Evolutionary conservation across 345 rosid species (phyloP).

Genomic region (Nephelium lappaceum): DNA sequence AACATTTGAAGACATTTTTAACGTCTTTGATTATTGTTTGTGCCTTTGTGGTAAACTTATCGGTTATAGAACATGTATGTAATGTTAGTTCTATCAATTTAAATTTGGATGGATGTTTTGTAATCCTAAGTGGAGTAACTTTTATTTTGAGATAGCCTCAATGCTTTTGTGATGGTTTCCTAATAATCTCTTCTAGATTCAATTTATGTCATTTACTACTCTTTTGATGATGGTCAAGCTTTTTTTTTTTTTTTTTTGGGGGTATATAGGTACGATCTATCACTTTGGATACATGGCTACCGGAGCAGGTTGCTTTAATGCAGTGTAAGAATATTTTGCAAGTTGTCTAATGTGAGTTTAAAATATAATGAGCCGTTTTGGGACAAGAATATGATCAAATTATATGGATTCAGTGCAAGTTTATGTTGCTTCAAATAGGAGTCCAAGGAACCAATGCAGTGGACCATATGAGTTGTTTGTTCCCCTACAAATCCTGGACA

Average conservation of each 20-base stretch:
- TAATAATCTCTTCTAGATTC: no score
- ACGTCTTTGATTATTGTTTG: background rate
- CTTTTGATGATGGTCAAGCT: background rate
- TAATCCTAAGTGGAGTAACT: no score
- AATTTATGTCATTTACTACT: no score
- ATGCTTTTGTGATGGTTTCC: no score
- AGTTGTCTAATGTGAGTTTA: background rate
- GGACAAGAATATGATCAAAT: slow-evolving; percentile 7
- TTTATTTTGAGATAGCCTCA: no score
- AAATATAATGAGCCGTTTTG: background rate
- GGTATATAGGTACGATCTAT: slow-evolving; percentile 54
- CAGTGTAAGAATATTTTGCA: slow-evolving; percentile 59
- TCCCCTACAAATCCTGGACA: background rate
- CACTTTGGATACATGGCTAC: slow-evolving; percentile 88
- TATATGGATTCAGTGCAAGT: background rate
- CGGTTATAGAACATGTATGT: background rate
- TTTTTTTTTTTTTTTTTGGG: slow-evolving; percentile 36
- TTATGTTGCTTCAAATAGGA: background rate
- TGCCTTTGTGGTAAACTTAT: background rate
- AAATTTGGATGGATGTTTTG: no score
- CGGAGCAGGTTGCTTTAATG: slow-evolving; percentile 84
- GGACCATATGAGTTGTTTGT: background rate
- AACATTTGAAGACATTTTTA: no score
- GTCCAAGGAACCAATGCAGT: background rate
- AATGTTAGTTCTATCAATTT: no score